phyloP scores from a whole-genome alignment of 1,139 yeast species.

The Kodamaea ohmeri region DNA sequence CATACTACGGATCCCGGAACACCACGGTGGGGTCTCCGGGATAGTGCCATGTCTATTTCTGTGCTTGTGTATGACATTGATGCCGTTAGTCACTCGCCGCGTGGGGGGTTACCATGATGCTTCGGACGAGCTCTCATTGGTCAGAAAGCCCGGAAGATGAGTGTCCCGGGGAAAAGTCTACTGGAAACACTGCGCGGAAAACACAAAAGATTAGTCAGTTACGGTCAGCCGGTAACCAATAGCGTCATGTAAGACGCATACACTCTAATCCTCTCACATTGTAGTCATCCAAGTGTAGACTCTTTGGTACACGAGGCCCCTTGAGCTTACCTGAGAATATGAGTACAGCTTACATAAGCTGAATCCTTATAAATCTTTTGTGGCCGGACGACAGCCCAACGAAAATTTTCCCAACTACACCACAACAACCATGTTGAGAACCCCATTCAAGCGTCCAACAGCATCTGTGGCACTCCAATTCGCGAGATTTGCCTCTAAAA shows the following conservation, averaged over 20 bases:
- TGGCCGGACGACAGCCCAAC: slow-evolving; percentile 6
- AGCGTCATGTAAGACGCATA: no score
- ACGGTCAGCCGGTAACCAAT: no score
- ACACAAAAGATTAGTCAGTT: no score
- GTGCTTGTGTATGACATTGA: no score
- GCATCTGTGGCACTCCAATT: slow-evolving; percentile 22
- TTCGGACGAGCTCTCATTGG: slow-evolving; percentile 1
- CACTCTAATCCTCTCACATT: background rate
- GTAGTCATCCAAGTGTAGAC: no score
- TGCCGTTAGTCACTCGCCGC: background rate
- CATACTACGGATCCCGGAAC: background rate
- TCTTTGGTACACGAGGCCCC: no score
- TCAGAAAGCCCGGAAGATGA: slow-evolving; percentile 1
- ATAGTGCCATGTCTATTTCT: no score
- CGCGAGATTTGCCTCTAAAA: slow-evolving; percentile 39
- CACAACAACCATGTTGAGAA: slow-evolving; percentile 17
- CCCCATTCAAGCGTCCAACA: slow-evolving; percentile 15
- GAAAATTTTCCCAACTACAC: slow-evolving; percentile 5
- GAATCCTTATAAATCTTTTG: background rate
- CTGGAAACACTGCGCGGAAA: background rate
- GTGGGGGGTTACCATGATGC: background rate
- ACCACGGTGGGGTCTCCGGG: no score
- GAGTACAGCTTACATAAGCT: background rate
- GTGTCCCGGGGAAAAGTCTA: background rate
- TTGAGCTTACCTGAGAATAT: background rate